phyloP scores from a whole-genome alignment of 495 filamentous ascomycete species.

The Hypomontagnella monticulosa region DNA sequence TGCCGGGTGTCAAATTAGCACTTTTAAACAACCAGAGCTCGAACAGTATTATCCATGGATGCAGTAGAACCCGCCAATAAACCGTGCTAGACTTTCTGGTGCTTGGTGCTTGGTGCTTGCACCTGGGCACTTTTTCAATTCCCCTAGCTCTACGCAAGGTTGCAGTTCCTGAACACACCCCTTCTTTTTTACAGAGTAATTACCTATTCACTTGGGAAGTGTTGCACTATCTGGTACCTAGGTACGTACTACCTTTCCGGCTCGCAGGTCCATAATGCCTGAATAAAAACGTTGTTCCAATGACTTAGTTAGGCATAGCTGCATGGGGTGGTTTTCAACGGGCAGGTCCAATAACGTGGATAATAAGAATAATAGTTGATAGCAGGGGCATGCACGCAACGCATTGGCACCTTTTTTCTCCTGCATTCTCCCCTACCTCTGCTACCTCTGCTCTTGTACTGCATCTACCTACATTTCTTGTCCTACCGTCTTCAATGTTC shows the following conservation, averaged over 20 bases:
- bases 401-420: constrained; percentile 34
- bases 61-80: constrained; percentile 1
- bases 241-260: constrained; percentile 32
- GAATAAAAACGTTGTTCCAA: constrained; percentile 39
- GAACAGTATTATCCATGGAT: neutral
- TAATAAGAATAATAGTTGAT: constrained; percentile 43
- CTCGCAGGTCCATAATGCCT: constrained; percentile 42
- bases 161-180: constrained; percentile 34
- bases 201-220: neutral
- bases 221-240: neutral
- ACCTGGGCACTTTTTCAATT: constrained; percentile 8
- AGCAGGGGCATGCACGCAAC: constrained; percentile 15
- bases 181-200: neutral
- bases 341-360: constrained; percentile 43
- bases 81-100: constrained; percentile 6
- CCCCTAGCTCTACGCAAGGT: constrained; percentile 20
- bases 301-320: constrained; percentile 43
- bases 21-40: constrained; percentile 26
- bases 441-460: constrained; percentile 13
- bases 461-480: constrained; percentile 10
- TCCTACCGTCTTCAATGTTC: constrained; percentile 30
- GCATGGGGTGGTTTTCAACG: constrained; percentile 38
- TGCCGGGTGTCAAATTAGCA: constrained; percentile 38
- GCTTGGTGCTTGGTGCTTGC: too few species aligned
- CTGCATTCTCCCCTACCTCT: constrained; percentile 26